Evolutionary conservation across 805 yeast genomes (phyloP).

Genomic region (Danielia oregonensis): DNA sequence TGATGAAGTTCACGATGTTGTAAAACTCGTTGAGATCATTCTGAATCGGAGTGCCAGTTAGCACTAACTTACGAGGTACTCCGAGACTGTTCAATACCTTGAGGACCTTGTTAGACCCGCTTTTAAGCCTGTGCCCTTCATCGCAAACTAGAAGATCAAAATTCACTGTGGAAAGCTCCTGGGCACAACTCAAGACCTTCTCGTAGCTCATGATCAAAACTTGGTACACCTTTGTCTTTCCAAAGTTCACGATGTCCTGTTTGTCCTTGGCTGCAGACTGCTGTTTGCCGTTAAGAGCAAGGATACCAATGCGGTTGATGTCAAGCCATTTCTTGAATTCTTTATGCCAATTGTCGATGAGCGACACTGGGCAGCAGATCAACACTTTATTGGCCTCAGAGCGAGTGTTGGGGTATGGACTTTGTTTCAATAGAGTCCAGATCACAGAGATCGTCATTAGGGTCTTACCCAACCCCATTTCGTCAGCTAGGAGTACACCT

Average conservation of each 20-base stretch:
- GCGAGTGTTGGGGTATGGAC: constrained; percentile 36
- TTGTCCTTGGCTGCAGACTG: constrained; percentile 52
- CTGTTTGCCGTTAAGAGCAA: constrained; percentile 49
- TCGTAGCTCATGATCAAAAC: constrained; percentile 88
- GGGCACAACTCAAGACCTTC: constrained; percentile 54
- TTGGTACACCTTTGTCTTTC: constrained; percentile 69
- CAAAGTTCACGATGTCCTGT: constrained; percentile 55
- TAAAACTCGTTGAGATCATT: constrained; percentile 84
- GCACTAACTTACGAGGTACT: constrained; percentile 54
- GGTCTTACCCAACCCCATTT: constrained; percentile 92
- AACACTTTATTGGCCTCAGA: constrained; percentile 55
- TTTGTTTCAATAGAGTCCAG: constrained; percentile 77
- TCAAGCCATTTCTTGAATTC: constrained; percentile 92
- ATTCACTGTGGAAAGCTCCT: constrained; percentile 44
- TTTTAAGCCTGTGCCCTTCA: constrained; percentile 91
- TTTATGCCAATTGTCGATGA: constrained; percentile 80
- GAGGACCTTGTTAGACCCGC: constrained; percentile 65
- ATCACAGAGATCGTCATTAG: constrained; percentile 77
- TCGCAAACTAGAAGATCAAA: constrained; percentile 83
- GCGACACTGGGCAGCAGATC: constrained; percentile 88
- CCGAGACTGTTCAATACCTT: constrained; percentile 56
- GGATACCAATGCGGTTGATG: constrained; percentile 56
- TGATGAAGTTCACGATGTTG: constrained; percentile 75
- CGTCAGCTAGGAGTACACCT: constrained; percentile 92
- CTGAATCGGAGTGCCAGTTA: constrained; percentile 93